Evolutionary conservation across 2,329 filamentous ascomycete genomes (phyloP), one percentile per base, ranked within the genome.

Genomic region (Plenodomus biglobosus): DNA sequence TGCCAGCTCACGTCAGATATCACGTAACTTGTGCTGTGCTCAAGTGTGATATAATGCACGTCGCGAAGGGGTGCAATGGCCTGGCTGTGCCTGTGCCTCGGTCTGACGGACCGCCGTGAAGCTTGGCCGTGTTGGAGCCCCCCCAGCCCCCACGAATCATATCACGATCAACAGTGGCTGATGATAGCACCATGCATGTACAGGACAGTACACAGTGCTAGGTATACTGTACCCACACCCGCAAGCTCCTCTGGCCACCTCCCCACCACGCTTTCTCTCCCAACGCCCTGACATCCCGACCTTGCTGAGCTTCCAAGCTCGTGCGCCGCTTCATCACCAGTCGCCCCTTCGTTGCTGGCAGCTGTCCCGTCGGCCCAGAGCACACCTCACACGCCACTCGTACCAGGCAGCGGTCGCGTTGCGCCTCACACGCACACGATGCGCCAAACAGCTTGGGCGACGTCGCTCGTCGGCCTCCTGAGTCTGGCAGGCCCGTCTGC

Each of bases 371-470:
- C 8, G 34, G 35, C 24, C 38, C 38, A 42, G n/a, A 35, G n/a
- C n/a, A n/a, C n/a, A 43, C 24, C 55, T 42, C 34, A 20, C 35
- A 21, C 42, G 27, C 35, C 43, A 16, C 34, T 15, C 22, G 35
- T 16, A 50, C 49, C 20, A 17, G 37, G 27, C 48, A 61, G 59
- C 62, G 27, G 27, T 67, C 56, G 45, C 48, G 42, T 46, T 46
- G 53, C 48, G 56, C 61, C 58, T 59, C 58, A 56, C 42, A 54
- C 55, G 49, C 52, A 54, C 61, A 61, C 53, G 43, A 73, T 73
- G 70, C 68, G 68, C 59, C 60, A 58, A 56, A 57, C 55, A 48
- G 46, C 56, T 50, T 71, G 68, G 68, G 61, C 61, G 44, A 45
- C 59, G 39, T 62, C 65, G 51, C 55, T 72, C 40, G 49, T 66